phyloP scores from a whole-genome alignment of 169 alveolate genomes.

The Babesia sp. region DNA sequence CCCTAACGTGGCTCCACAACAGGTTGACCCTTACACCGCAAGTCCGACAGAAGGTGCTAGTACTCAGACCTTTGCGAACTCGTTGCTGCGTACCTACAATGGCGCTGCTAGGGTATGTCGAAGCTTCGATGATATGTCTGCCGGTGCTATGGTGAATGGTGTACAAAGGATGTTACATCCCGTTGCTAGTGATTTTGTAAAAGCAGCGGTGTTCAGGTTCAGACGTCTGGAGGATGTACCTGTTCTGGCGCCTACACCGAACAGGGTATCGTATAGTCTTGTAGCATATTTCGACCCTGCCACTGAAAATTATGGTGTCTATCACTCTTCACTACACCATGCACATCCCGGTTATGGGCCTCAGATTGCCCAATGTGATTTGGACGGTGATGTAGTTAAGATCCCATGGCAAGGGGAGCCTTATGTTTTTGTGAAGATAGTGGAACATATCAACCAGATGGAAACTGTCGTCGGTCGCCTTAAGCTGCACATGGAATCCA shows the following conservation, averaged over 20 bases:
- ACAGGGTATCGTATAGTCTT: conserved; percentile 64
- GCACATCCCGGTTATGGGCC: conserved; percentile 51
- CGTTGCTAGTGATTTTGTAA: conserved; percentile 24
- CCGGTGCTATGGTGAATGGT: not conserved
- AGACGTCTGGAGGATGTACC: conserved; percentile 75
- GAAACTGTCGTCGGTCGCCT: conserved; percentile 72
- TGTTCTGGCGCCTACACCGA: conserved; percentile 32
- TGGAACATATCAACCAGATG: conserved; percentile 68
- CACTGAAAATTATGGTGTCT: conserved; percentile 68
- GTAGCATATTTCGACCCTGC: conserved; percentile 72
- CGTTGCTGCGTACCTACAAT: conserved; percentile 7
- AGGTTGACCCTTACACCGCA: not conserved
- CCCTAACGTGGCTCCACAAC: not conserved
- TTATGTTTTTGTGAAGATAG: conserved; percentile 69
- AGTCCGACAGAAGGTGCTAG: not conserved
- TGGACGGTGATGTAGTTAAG: conserved; percentile 69
- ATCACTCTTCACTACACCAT: conserved; percentile 64
- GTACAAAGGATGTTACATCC: conserved; percentile 32
- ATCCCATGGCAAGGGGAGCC: conserved; percentile 74
- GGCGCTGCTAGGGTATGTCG: conserved; percentile 25
- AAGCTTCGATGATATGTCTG: conserved; percentile 30
- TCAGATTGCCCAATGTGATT: conserved; percentile 68
- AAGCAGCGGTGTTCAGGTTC: conserved; percentile 64
- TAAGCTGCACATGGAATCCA: conserved; percentile 70
- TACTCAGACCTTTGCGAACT: conserved; percentile 13